A percentile compares a stretch with the other conserved stretches of the same genome.
These are phyloP conservation scores for Pilatotrama ljubarskyi DNA, from an alignment of 768 basidiomycete genomes.

Conservation along the genomic window DNA sequence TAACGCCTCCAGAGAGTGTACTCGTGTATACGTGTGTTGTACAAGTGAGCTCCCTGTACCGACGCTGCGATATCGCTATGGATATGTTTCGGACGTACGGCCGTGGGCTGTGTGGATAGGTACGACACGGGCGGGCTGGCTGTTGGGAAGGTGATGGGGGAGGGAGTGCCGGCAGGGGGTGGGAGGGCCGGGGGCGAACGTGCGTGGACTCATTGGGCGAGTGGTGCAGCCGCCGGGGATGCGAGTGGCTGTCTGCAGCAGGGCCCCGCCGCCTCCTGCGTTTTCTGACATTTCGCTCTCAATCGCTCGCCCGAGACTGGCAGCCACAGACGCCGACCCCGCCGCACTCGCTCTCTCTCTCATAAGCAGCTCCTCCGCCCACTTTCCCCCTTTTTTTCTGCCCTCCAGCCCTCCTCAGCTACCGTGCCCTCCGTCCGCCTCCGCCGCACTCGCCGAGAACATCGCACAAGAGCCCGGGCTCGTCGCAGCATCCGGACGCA, in stretches of 20 bases:
- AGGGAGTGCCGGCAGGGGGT: slow-evolving; percentile 6
- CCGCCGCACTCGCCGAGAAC: too few species aligned
- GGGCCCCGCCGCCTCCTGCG: too few species aligned
- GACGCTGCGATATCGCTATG: too few species aligned
- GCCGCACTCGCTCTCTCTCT: not conserved
- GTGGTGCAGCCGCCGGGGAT: too few species aligned
- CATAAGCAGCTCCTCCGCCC: not conserved
- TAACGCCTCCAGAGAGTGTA: not conserved
- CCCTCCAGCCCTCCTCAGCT: slow-evolving; percentile 2
- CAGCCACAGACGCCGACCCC: too few species aligned
- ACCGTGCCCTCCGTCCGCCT: not conserved
- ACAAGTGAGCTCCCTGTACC: not conserved
- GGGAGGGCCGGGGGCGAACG: slow-evolving; percentile 44
- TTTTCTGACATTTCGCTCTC: not conserved
- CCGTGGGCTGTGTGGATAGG: not conserved
- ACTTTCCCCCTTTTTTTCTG: slow-evolving; percentile 1
- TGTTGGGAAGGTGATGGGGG: slow-evolving; percentile 9
- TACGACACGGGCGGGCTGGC: slow-evolving; percentile 5
- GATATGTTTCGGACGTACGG: not conserved
- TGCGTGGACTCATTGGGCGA: slow-evolving; percentile 42
- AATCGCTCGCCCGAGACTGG: too few species aligned
- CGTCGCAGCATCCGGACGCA: too few species aligned
- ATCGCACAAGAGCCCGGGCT: too few species aligned
- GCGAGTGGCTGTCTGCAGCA: too few species aligned
- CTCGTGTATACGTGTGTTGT: too few species aligned